Evolutionary conservation across 805 yeast species (phyloP).

Genomic region (Candida tibetensis): DNA sequence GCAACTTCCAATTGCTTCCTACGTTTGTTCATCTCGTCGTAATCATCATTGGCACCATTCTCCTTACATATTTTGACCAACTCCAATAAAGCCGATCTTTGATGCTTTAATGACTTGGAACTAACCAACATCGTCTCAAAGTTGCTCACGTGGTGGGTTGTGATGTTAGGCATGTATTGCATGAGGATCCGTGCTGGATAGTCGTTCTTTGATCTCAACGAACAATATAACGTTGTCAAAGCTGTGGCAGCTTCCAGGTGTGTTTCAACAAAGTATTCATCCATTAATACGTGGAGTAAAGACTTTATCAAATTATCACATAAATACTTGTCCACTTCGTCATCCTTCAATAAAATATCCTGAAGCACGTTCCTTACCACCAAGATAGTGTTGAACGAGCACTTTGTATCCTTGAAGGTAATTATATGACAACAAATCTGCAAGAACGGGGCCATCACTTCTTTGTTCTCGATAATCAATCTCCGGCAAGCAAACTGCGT

Average conservation of each 20-base stretch:
- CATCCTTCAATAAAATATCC: constrained; percentile 65
- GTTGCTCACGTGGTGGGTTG: constrained; percentile 54
- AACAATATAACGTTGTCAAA: constrained; percentile 73
- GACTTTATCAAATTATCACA: constrained; percentile 68
- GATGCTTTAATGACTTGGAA: constrained; percentile 72
- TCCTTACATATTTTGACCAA: constrained; percentile 65
- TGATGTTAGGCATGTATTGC: constrained; percentile 51
- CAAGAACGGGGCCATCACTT: constrained; percentile 73
- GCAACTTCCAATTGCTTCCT: constrained; percentile 54
- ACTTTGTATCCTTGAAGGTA: constrained; percentile 82
- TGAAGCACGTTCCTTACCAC: constrained; percentile 72
- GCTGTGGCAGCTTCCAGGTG: constrained; percentile 92
- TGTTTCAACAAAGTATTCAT: constrained; percentile 78
- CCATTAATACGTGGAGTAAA: constrained; percentile 62
- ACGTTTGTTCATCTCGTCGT: constrained; percentile 46
- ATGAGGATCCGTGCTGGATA: constrained; percentile 64
- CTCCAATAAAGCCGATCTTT: constrained; percentile 74
- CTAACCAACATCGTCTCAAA: constrained; percentile 63
- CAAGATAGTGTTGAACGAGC: constrained; percentile 86
- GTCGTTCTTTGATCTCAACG: constrained; percentile 64
- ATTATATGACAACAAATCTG: constrained; percentile 73
- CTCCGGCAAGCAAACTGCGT: constrained; percentile 66
- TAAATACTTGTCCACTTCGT: constrained; percentile 69
- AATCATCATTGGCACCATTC: constrained; percentile 28
- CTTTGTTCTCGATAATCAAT: constrained; percentile 60